Percentiles rank a stretch among this genome's conserved stretches.
These are phyloP conservation scores for Bodo saltans DNA, from an alignment of 78 protist species.

Conservation along the genomic window DNA sequence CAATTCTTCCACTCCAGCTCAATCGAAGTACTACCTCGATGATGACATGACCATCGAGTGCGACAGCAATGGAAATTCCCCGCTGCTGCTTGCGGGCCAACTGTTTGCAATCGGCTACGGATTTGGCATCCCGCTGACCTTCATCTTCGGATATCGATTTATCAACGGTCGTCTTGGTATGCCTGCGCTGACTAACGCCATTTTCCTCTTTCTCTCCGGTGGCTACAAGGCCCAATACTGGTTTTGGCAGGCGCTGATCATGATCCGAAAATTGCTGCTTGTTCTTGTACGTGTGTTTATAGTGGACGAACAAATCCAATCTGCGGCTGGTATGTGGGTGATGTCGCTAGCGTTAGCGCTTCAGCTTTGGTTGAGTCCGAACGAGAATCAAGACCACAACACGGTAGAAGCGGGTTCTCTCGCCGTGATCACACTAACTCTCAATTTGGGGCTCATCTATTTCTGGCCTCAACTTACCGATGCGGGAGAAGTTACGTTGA, in stretches of 20 bases:
- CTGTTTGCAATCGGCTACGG: constrained; percentile 14
- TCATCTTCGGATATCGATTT: not conserved
- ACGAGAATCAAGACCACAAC: constrained; percentile 5
- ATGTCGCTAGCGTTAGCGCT: not conserved
- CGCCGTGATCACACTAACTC: constrained; percentile 5
- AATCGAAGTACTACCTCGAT: not conserved
- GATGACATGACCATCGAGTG: not conserved
- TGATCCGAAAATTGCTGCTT: constrained; percentile 3
- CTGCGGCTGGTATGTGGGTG: not conserved
- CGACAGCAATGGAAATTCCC: not conserved
- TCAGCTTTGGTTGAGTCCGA: not conserved
- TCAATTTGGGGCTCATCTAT: constrained; percentile 6
- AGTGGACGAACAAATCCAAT: not conserved
- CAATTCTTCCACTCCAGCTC: not conserved
- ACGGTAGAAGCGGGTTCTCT: not conserved
- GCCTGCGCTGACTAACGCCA: not conserved
- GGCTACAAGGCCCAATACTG: not conserved
- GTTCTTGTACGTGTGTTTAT: not conserved
- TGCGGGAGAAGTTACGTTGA: not conserved
- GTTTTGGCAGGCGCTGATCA: constrained; percentile 29
- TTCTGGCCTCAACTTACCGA: not conserved
- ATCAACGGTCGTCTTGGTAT: not conserved
- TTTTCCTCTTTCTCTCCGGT: constrained; percentile 14
- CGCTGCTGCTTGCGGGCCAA: not conserved
- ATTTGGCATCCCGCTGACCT: constrained; percentile 9